Conservation (phyloP, 345 rosid species). For the Acer yangbiense region DNA sequence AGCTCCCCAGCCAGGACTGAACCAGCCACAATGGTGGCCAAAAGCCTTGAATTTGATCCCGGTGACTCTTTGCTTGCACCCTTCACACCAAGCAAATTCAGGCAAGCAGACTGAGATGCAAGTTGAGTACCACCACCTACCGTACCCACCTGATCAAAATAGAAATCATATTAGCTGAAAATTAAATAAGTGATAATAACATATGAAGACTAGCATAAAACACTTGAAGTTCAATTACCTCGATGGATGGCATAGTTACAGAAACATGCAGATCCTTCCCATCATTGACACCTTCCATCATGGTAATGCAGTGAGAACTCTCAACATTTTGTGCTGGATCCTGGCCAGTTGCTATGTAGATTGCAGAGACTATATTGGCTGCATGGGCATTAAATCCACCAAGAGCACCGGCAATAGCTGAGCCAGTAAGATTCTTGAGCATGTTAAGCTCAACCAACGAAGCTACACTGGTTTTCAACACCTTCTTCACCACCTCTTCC, state of each 20-base stretch:
- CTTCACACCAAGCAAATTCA: slow-evolving; percentile 77
- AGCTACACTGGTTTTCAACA: slow-evolving; percentile 70
- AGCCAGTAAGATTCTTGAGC: slow-evolving; percentile 84
- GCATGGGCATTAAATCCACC: slow-evolving; percentile 96
- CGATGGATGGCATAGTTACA: slow-evolving; percentile 85
- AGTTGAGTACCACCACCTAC: slow-evolving; percentile 94
- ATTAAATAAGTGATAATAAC: not conserved
- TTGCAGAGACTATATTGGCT: slow-evolving; percentile 80
- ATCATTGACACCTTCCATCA: slow-evolving; percentile 85
- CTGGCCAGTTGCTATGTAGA: slow-evolving; percentile 86
- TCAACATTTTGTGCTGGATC: slow-evolving; percentile 92
- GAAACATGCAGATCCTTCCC: slow-evolving; percentile 86
- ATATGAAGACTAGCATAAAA: not conserved
- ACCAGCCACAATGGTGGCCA: slow-evolving; percentile 80
- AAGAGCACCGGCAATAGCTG: slow-evolving; percentile 83
- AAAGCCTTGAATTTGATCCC: slow-evolving; percentile 68
- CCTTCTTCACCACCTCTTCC: slow-evolving; percentile 77
- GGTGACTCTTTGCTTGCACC: slow-evolving; percentile 70
- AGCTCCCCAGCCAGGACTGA: slow-evolving; percentile 84
- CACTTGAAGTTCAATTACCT: slow-evolving; percentile 38
- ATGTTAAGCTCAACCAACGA: slow-evolving; percentile 78
- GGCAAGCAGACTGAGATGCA: slow-evolving; percentile 84
- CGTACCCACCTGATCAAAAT: slow-evolving; percentile 64
- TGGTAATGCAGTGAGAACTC: slow-evolving; percentile 88
- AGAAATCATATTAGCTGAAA: not conserved